phyloP scores from a whole-genome alignment of 345 rosid genomes.

The Moringa oleifera region DNA sequence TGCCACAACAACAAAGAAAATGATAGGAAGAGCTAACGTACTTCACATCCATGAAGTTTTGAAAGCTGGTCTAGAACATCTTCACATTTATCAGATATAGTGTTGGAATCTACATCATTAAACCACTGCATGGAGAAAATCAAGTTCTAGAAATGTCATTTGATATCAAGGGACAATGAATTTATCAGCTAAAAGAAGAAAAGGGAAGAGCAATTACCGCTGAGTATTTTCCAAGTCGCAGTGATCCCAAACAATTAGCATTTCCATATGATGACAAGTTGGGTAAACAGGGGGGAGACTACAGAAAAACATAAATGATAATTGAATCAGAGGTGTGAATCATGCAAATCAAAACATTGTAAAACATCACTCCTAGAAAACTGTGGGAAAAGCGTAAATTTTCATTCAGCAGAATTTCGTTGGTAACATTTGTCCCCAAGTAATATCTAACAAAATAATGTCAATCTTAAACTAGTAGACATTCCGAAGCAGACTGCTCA shows the following conservation, averaged over 20 bases:
- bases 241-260: conserved; percentile 40
- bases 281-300: conserved; percentile 78
- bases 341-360: neutral
- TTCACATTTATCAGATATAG: conserved; percentile 70
- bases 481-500: too few relatives aligned
- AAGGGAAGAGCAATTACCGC: conserved; percentile 33
- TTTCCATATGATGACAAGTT: conserved; percentile 41
- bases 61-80: conserved; percentile 54
- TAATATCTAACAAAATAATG: too few relatives aligned
- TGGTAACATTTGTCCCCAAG: too few relatives aligned
- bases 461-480: too few relatives aligned
- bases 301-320: conserved; percentile 18
- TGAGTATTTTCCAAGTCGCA: conserved; percentile 76
- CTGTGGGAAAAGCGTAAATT: too few relatives aligned
- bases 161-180: neutral
- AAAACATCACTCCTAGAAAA: too few relatives aligned
- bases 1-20: neutral
- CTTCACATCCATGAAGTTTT: conserved; percentile 69
- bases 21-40: conserved; percentile 27
- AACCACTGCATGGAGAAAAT: conserved; percentile 64
- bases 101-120: conserved; percentile 74
- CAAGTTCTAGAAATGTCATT: conserved; percentile 3
- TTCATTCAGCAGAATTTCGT: too few relatives aligned
- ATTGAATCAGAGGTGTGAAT: neutral
- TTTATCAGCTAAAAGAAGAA: conserved; percentile 13